Percentiles rank a stretch among this genome's conserved stretches.
Evolutionary conservation across 345 rosid species (phyloP).

Genomic region (Salix caprea): DNA sequence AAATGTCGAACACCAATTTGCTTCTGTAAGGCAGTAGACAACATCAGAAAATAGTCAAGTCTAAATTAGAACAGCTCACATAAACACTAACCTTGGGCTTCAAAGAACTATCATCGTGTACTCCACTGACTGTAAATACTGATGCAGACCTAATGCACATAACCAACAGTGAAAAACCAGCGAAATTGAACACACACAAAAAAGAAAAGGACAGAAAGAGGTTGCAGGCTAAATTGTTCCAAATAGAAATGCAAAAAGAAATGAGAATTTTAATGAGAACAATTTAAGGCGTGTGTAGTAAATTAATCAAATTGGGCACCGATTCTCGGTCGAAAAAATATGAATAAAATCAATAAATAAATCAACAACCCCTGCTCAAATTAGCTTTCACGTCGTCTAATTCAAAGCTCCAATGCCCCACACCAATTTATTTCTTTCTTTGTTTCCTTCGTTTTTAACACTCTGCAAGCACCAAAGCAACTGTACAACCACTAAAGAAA

Average conservation of each 20-base stretch:
- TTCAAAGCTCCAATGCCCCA: too few species aligned
- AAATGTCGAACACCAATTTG: conserved; percentile 56
- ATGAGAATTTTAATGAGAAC: background rate
- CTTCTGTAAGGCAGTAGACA: conserved; percentile 43
- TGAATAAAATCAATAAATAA: background rate
- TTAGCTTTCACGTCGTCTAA: too few species aligned
- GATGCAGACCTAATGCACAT: conserved; percentile 44
- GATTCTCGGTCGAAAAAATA: background rate
- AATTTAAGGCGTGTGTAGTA: background rate
- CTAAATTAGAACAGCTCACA: background rate
- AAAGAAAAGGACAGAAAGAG: background rate
- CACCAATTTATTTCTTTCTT: too few species aligned
- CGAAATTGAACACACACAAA: background rate
- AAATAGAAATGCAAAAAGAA: background rate
- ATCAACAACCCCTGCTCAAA: background rate
- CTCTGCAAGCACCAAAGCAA: too few species aligned
- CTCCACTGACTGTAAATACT: conserved; percentile 31
- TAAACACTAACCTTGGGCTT: conserved; percentile 46
- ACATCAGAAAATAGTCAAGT: conserved; percentile 18
- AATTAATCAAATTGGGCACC: background rate
- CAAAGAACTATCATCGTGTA: conserved; percentile 32
- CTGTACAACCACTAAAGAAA: background rate
- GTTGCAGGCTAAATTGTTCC: conserved; percentile 1
- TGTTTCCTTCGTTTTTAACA: too few species aligned
- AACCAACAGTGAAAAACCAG: conserved; percentile 1